Percentiles rank a stretch among this genome's conserved stretches.
Evolutionary conservation across 176 grass and related monocot species (phyloP).

Genomic region (Juncus effusus): DNA sequence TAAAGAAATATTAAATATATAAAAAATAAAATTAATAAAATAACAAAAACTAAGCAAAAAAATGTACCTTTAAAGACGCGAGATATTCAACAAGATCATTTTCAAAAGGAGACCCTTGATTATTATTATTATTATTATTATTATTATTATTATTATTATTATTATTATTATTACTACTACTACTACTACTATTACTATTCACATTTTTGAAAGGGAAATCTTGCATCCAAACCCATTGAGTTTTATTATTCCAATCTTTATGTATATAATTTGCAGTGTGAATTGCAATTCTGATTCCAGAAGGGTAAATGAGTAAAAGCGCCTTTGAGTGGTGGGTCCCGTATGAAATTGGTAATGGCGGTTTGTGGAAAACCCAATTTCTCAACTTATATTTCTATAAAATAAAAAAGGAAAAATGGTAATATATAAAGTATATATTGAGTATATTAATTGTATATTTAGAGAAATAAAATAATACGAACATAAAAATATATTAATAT

Average conservation of each 20-base stretch:
- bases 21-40: too few relatives aligned
- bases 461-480: conserved; percentile 2
- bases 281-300: conserved; percentile 79
- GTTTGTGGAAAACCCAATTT: conserved; percentile 87
- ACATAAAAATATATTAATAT: too few relatives aligned
- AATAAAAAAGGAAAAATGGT: too few relatives aligned
- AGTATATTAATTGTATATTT: conserved; percentile 11
- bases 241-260: conserved; percentile 99
- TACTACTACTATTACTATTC: conserved; percentile 10
- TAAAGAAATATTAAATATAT: too few relatives aligned
- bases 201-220: conserved; percentile 90
- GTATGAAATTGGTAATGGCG: conserved; percentile 88
- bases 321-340: conserved; percentile 99
- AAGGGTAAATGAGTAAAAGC: conserved; percentile 84
- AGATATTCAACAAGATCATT: conserved; percentile 93
- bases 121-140: neutral
- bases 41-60: conserved; percentile 27
- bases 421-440: conserved; percentile 19
- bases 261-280: conserved; percentile 96
- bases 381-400: too few relatives aligned
- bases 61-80: conserved; percentile 56
- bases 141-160: neutral
- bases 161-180: conserved; percentile 3
- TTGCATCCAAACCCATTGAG: conserved; percentile 87
- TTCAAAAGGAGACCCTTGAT: conserved; percentile 53